phyloP scores from a whole-genome alignment of 208 protist genomes.

The Trypanosoma mega region DNA sequence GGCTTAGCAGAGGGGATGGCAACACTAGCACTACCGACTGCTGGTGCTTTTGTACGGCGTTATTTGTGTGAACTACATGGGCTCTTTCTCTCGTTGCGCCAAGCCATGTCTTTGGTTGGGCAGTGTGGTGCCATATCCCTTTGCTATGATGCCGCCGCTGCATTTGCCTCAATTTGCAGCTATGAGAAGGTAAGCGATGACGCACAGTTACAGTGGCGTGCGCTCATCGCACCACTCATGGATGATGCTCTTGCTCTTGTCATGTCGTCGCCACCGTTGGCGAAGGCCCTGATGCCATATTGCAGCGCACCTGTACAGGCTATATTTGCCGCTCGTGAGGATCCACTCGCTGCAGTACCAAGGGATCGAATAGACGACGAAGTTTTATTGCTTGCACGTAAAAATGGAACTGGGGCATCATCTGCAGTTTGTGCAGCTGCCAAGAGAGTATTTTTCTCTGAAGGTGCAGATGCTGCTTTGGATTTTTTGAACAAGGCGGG shows the following conservation, averaged over 20 bases:
- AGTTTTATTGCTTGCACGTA: slow-evolving; percentile 11
- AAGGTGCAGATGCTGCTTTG: slow-evolving; percentile 9
- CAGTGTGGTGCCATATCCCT: slow-evolving; percentile 23
- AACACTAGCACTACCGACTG: neutral
- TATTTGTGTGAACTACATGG: slow-evolving; percentile 16
- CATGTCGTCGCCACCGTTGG: slow-evolving; percentile 12
- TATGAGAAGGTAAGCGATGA: no score
- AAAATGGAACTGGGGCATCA: neutral
- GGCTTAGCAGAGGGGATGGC: slow-evolving; percentile 9
- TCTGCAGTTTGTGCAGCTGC: slow-evolving; percentile 19
- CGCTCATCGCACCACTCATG: slow-evolving; percentile 19
- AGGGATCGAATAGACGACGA: no score
- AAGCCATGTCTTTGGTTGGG: slow-evolving; percentile 8
- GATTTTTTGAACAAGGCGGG: slow-evolving; percentile 25
- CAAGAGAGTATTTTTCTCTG: slow-evolving; percentile 19
- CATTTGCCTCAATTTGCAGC: slow-evolving; percentile 1
- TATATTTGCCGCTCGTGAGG: slow-evolving; percentile 11
- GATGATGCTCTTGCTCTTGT: slow-evolving; percentile 26
- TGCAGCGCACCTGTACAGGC: slow-evolving; percentile 20
- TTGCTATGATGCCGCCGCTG: slow-evolving; percentile 11
- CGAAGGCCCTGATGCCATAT: slow-evolving; percentile 21
- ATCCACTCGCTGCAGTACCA: no score
- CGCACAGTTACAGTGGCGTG: slow-evolving; percentile 12
- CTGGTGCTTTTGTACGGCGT: neutral
- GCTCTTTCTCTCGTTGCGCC: slow-evolving; percentile 13